These are phyloP conservation scores for Atkinsonella texensis DNA, from an alignment of 2,329 filamentous ascomycete genomes.

Conservation along the genomic window DNA sequence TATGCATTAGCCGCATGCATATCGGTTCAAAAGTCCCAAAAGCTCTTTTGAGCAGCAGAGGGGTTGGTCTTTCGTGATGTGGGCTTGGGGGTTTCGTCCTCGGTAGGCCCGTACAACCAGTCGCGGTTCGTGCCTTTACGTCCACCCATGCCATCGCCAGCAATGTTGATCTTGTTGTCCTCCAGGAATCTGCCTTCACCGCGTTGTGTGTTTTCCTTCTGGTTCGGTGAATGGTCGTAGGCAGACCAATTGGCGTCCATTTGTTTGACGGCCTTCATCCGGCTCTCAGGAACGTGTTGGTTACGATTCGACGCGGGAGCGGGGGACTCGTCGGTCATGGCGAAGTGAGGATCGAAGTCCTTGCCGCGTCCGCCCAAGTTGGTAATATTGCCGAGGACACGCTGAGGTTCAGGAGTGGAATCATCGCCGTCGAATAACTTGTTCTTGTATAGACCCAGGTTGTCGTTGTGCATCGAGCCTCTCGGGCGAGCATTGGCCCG, in stretches of 20 bases:
- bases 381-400: conserved; percentile 53
- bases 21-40: conserved; percentile 34
- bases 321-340: conserved; percentile 57
- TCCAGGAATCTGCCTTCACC: conserved; percentile 38
- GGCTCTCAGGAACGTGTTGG: conserved; percentile 41
- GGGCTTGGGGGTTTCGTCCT: conserved; percentile 25
- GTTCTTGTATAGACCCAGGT: conserved; percentile 62
- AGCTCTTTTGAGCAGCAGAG: conserved; percentile 14
- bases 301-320: conserved; percentile 26
- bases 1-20: background rate
- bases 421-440: conserved; percentile 54
- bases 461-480: conserved; percentile 52
- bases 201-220: conserved; percentile 38
- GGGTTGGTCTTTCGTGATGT: conserved; percentile 24
- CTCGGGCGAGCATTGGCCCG: conserved; percentile 31
- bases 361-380: conserved; percentile 64
- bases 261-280: conserved; percentile 59
- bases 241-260: conserved; percentile 54
- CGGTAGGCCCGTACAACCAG: conserved; percentile 47
- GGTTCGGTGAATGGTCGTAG: conserved; percentile 42
- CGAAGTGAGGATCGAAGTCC: conserved; percentile 68
- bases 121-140: conserved; percentile 39
- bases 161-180: conserved; percentile 29
- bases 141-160: conserved; percentile 56
- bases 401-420: conserved; percentile 23